Percentiles rank a stretch among this genome's conserved stretches.
These are phyloP conservation scores for Penicillium sp. DNA, from an alignment of 2,329 filamentous ascomycete species.

Conservation along the genomic window DNA sequence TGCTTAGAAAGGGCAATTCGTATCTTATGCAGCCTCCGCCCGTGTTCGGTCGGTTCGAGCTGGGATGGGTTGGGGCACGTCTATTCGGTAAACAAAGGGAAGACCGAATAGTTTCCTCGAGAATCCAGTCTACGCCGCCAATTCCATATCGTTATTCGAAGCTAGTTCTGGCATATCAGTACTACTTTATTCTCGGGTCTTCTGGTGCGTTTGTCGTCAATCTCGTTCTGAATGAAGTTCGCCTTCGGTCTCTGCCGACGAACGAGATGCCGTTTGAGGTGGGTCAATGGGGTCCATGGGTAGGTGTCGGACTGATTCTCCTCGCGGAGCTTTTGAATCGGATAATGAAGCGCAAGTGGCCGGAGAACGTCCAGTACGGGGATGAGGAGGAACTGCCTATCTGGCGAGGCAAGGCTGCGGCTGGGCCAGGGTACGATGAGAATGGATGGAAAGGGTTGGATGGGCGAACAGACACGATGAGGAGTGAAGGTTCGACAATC, in stretches of 20 bases:
- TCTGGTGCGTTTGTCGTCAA: conserved; percentile 7
- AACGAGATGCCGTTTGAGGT: conserved; percentile 11
- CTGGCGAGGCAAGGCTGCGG: neutral
- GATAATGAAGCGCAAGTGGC: neutral
- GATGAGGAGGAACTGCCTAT: neutral
- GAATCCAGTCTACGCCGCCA: neutral
- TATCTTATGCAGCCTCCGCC: neutral
- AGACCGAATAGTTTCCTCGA: neutral
- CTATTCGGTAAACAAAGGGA: neutral
- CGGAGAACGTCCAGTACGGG: neutral
- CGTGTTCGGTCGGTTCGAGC: neutral
- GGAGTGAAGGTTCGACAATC: neutral
- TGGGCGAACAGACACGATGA: neutral
- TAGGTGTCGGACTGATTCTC: conserved; percentile 1
- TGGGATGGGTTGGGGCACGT: neutral
- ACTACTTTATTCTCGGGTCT: conserved; percentile 1
- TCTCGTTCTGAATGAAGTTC: conserved; percentile 8
- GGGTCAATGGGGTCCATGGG: conserved; percentile 13
- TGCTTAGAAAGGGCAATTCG: neutral
- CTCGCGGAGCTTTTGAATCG: conserved; percentile 7
- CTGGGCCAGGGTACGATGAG: too few relatives aligned
- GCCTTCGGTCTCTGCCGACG: neutral
- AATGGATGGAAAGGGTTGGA: neutral
- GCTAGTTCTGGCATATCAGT: neutral
- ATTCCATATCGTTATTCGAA: neutral